These are phyloP conservation scores for Botryotinia narcissicola DNA, from an alignment of 2,329 filamentous ascomycete species.

Conservation along the genomic window DNA sequence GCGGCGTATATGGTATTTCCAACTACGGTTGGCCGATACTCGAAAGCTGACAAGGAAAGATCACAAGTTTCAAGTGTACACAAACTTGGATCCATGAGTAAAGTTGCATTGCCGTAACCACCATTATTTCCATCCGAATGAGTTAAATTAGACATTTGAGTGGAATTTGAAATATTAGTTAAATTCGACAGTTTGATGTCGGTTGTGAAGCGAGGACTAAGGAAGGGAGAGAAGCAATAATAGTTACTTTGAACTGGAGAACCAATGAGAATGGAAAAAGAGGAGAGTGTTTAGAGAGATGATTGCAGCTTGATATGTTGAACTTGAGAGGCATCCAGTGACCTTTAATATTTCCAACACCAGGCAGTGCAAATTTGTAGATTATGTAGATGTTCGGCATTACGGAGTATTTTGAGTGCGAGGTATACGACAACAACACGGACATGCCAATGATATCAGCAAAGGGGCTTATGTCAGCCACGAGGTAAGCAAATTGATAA, in stretches of 20 bases:
- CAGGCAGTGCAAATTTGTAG: neutral
- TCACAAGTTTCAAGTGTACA: slow-evolving; percentile 42
- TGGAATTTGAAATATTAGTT: slow-evolving; percentile 25
- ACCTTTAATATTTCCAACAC: slow-evolving; percentile 4
- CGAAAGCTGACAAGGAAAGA: slow-evolving; percentile 53
- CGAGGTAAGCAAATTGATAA: neutral
- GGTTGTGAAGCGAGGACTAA: neutral
- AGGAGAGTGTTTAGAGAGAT: neutral
- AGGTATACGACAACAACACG: slow-evolving; percentile 7
- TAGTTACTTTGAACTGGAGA: neutral
- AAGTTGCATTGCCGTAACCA: slow-evolving; percentile 32
- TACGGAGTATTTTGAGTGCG: neutral
- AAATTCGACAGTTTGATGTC: neutral
- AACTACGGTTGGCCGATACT: slow-evolving; percentile 56
- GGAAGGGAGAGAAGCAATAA: neutral
- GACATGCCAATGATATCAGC: neutral
- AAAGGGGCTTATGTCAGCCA: neutral
- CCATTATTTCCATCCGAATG: slow-evolving; percentile 19
- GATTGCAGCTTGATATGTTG: neutral
- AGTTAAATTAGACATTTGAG: slow-evolving; percentile 25
- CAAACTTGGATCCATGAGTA: slow-evolving; percentile 26
- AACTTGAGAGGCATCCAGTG: neutral
- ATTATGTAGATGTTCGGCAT: neutral
- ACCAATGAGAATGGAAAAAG: neutral
- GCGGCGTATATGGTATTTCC: slow-evolving; percentile 55